phyloP scores from a whole-genome alignment of 257 asterid species.

The Solanum neorickii region DNA sequence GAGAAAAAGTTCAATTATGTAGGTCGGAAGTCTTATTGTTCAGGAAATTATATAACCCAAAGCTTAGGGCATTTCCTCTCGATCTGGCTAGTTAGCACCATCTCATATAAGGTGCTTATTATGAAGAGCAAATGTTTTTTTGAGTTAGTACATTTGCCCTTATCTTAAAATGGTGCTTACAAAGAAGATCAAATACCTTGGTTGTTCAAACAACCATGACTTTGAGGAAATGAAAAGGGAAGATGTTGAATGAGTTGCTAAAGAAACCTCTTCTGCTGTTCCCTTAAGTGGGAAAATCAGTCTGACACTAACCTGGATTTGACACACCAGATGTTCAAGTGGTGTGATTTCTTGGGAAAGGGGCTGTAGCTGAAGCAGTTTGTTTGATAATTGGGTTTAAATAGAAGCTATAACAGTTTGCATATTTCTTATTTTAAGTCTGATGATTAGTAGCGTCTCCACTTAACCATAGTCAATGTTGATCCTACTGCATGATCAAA shows the following conservation, averaged over 20 bases:
- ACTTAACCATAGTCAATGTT: neutral
- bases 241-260: neutral
- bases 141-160: neutral
- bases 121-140: neutral
- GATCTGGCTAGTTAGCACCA: neutral
- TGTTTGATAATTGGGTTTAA: neutral
- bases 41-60: neutral
- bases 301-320: neutral
- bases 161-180: neutral
- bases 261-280: neutral
- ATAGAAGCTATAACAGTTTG: neutral
- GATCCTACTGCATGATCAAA: neutral
- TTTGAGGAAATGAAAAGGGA: neutral
- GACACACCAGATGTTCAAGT: neutral
- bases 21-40: neutral
- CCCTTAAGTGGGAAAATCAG: neutral
- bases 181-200: neutral
- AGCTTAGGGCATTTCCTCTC: neutral
- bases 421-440: neutral
- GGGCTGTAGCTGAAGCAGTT: neutral
- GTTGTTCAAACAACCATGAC: neutral
- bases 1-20: neutral
- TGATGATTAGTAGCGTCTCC: neutral
- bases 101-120: neutral
- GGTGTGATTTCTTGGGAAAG: neutral